These are phyloP conservation scores for Aquilaria sinensis DNA, from an alignment of 345 rosid species.

Conservation along the genomic window DNA sequence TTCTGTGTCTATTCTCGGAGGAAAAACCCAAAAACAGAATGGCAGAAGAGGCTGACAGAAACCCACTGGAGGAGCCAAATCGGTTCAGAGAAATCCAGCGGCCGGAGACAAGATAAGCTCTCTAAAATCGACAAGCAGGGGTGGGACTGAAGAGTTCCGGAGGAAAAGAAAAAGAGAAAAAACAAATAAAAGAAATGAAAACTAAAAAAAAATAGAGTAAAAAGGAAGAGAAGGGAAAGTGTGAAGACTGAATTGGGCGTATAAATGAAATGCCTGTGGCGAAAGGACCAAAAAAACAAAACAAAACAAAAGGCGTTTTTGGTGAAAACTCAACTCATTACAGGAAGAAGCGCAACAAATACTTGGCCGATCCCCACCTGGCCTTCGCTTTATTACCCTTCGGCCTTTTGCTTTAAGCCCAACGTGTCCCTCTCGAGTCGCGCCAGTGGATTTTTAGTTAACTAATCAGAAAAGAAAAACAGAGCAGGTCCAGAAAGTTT, in stretches of 20 bases:
- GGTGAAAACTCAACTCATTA: too few relatives aligned
- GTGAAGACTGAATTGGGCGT: neutral
- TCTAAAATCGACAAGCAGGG: neutral
- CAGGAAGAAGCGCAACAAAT: too few relatives aligned
- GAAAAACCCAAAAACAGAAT: neutral
- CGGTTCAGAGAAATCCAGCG: too few relatives aligned
- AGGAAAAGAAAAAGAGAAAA: neutral
- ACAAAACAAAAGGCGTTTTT: too few relatives aligned
- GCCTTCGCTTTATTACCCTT: too few relatives aligned
- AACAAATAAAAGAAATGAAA: neutral
- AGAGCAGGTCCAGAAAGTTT: too few relatives aligned
- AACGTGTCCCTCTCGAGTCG: constrained; percentile 8
- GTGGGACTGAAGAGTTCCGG: neutral
- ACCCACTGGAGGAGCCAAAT: neutral
- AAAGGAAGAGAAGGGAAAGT: neutral
- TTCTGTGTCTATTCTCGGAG: too few relatives aligned
- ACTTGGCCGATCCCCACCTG: too few relatives aligned
- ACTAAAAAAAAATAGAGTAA: neutral
- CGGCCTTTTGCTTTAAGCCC: neutral
- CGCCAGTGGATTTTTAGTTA: too few relatives aligned
- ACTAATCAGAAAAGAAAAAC: too few relatives aligned
- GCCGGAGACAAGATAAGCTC: too few relatives aligned
- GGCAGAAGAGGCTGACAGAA: neutral
- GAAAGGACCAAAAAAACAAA: neutral
- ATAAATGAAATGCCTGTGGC: neutral